Evolutionary conservation across 2,329 filamentous ascomycete species (phyloP).

Genomic region (Onygena corvina): DNA sequence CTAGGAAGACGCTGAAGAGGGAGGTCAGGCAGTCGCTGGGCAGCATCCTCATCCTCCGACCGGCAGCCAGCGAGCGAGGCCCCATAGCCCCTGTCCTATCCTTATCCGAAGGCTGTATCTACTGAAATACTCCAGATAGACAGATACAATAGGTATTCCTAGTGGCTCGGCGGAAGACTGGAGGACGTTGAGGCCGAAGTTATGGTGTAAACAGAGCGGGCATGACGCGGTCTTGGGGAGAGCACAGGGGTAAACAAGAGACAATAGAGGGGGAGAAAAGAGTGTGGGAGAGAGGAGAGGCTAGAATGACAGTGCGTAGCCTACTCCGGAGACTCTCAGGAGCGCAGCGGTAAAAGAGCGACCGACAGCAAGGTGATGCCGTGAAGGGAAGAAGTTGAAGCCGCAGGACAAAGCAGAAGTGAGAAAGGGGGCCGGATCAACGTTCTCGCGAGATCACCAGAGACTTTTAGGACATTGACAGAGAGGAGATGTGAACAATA

Average conservation of each 20-base stretch:
- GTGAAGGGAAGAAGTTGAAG: not conserved
- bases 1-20: conserved; percentile 1
- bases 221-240: conserved; percentile 6
- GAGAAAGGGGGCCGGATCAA: not conserved
- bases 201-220: not conserved
- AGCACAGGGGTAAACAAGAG: conserved; percentile 11
- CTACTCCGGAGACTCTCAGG: not conserved
- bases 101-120: no score
- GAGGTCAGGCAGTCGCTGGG: not conserved
- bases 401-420: not conserved
- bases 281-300: no score
- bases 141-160: no score
- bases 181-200: not conserved
- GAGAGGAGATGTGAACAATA: no score
- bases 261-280: conserved; percentile 17
- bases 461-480: no score
- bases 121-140: no score
- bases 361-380: not conserved
- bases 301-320: no score
- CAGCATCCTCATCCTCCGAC: no score
- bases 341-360: not conserved
- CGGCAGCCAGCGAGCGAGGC: conserved; percentile 23
- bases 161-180: no score
- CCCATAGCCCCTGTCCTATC: no score
- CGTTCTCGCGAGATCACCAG: no score